Evolutionary conservation across 352 stramenopile genomes (phyloP).

Genomic region (Globisporangium yorkense): DNA sequence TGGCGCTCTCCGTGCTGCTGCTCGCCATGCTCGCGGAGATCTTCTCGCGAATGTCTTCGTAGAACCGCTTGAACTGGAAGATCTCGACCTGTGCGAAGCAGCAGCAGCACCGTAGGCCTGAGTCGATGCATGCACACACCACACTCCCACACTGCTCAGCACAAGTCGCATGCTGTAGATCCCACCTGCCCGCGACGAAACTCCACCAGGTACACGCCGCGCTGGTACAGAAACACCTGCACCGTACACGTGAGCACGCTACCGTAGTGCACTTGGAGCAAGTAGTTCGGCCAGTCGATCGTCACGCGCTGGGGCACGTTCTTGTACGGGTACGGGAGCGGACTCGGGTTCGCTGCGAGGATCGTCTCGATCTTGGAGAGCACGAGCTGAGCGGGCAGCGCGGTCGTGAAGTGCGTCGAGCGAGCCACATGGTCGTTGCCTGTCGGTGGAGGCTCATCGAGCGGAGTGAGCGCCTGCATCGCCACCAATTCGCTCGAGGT

Average conservation of each 20-base stretch:
- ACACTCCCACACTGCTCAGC: background rate
- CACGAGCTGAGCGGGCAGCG: conserved; percentile 54
- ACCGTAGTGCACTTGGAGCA: conserved; percentile 61
- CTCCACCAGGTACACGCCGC: conserved; percentile 75
- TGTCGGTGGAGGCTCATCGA: conserved; percentile 24
- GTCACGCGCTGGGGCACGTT: conserved; percentile 43
- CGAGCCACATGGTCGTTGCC: conserved; percentile 63
- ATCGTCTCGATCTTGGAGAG: conserved; percentile 62
- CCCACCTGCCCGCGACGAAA: conserved; percentile 72
- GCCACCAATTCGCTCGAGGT: background rate
- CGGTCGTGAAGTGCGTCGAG: conserved; percentile 69
- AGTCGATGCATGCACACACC: too few relatives aligned
- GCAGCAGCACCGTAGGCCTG: background rate
- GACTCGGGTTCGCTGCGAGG: conserved; percentile 32
- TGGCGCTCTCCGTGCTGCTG: background rate
- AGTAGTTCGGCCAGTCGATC: conserved; percentile 71
- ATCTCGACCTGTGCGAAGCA: conserved; percentile 61
- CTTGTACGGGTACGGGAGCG: conserved; percentile 34
- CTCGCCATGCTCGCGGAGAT: conserved; percentile 49
- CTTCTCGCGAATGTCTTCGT: conserved; percentile 66
- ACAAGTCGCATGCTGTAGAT: background rate
- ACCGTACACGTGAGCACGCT: conserved; percentile 65
- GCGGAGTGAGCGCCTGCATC: conserved; percentile 6
- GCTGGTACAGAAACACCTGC: conserved; percentile 78
- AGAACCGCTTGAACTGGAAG: conserved; percentile 87